Evolutionary conservation across 2,329 filamentous ascomycete genomes (phyloP).

Genomic region (Trichoderma endophyticum): DNA sequence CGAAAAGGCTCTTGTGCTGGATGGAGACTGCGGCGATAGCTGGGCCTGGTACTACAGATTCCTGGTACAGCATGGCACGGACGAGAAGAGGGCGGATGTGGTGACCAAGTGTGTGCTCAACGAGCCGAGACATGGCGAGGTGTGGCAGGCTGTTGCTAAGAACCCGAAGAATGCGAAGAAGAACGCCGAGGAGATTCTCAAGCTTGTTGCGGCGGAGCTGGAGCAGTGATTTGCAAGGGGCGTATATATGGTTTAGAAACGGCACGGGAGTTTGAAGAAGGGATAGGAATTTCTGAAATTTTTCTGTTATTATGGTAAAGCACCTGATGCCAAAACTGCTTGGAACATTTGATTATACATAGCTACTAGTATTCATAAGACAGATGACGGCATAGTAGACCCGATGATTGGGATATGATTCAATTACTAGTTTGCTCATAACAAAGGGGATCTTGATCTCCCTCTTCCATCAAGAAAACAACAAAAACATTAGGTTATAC

Average conservation of each 20-base stretch:
- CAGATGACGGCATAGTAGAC: neutral
- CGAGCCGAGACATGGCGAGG: constrained; percentile 88
- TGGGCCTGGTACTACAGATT: constrained; percentile 99
- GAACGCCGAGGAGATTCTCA: constrained; percentile 75
- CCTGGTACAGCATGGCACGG: constrained; percentile 83
- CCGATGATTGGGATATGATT: neutral
- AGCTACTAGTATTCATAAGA: neutral
- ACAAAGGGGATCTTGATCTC: neutral
- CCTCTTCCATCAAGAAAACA: neutral
- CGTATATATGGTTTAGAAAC: constrained; percentile 7
- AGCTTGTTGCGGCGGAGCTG: constrained; percentile 62
- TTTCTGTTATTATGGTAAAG: neutral
- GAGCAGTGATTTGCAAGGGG: constrained; percentile 27
- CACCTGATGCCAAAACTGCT: neutral
- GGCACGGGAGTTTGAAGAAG: constrained; percentile 6
- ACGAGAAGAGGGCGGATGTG: constrained; percentile 86
- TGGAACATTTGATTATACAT: neutral
- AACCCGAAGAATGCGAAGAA: constrained; percentile 76
- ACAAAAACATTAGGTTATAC: neutral
- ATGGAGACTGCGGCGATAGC: constrained; percentile 82
- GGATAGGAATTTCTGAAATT: neutral
- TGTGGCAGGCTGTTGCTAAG: constrained; percentile 85
- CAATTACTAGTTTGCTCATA: neutral
- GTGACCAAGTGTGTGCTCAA: constrained; percentile 74
- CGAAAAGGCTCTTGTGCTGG: constrained; percentile 86